A percentile compares a stretch with the other conserved stretches of the same genome.
Evolutionary conservation across 2,329 filamentous ascomycete species (phyloP).

Genomic region (Penicillium nordicum): DNA sequence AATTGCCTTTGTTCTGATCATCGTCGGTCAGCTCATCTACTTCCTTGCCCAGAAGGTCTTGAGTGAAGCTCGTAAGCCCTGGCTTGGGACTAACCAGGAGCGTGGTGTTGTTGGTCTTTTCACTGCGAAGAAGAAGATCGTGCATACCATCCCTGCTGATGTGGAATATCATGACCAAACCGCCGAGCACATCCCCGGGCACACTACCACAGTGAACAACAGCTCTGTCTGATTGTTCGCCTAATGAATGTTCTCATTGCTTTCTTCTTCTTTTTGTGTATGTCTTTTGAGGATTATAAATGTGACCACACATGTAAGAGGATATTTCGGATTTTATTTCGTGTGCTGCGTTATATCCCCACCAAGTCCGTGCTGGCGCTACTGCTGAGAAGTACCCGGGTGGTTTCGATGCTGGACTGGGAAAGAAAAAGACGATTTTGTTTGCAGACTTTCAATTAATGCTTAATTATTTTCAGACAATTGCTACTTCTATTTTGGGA

Average conservation of each 20-base stretch:
- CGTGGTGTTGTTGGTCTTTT: constrained; percentile 74
- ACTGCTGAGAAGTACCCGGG: not conserved
- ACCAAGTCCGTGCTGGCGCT: not conserved
- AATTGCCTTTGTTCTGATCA: constrained; percentile 89
- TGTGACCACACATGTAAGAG: not conserved
- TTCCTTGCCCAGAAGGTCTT: constrained; percentile 78
- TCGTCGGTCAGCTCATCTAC: constrained; percentile 80
- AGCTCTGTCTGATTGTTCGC: constrained; percentile 11
- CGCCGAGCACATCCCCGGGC: constrained; percentile 8
- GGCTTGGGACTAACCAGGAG: constrained; percentile 86
- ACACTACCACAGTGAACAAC: constrained; percentile 5
- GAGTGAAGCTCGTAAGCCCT: constrained; percentile 90
- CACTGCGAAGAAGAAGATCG: constrained; percentile 75
- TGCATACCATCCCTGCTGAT: constrained; percentile 17
- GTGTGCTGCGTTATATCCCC: not conserved
- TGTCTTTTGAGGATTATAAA: not conserved
- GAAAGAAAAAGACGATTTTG: not conserved
- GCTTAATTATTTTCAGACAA: not conserved
- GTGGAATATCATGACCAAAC: constrained; percentile 13
- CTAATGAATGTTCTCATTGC: not conserved
- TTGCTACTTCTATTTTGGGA: not conserved
- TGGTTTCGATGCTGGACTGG: not conserved
- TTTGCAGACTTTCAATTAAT: constrained; percentile 1
- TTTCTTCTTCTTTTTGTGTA: not conserved
- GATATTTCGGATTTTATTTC: not conserved